These are phyloP conservation scores for Trichosanthes cucumerina DNA, from an alignment of 306 rosid genomes.

Conservation along the genomic window DNA sequence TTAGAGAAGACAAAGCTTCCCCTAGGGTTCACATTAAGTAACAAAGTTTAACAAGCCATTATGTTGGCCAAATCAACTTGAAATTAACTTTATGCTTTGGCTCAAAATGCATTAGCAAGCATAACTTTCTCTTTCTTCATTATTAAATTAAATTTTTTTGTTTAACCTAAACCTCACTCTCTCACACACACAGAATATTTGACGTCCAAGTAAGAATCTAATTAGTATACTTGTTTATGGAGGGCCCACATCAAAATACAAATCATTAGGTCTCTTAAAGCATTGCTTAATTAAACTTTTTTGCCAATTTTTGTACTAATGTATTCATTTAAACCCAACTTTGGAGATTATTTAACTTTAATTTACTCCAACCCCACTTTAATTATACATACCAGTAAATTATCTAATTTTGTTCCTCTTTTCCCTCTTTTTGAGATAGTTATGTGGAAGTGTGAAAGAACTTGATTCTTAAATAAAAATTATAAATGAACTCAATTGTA, in stretches of 20 bases:
- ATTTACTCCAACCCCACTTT: background rate
- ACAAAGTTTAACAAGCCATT: background rate
- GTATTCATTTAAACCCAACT: background rate
- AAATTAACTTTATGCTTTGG: background rate
- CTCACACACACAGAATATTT: background rate
- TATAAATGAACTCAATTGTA: background rate
- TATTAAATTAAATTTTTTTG: background rate
- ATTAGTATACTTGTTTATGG: background rate
- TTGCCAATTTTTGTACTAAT: background rate
- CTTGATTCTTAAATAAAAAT: background rate
- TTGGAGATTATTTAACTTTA: background rate
- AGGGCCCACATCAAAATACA: conserved; percentile 3
- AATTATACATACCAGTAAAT: background rate
- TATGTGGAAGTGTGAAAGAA: background rate
- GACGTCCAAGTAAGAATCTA: conserved; percentile 7
- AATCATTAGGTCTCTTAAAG: conserved; percentile 13
- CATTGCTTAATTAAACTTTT: background rate
- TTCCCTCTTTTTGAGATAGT: background rate
- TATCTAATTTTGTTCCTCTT: background rate
- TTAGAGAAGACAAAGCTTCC: background rate
- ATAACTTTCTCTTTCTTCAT: background rate
- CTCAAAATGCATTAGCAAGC: background rate
- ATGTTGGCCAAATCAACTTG: background rate
- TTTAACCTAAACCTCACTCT: background rate
- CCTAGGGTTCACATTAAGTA: background rate